These are phyloP conservation scores for Rhizopogon vulgaris DNA, from an alignment of 768 basidiomycete species.

Conservation along the genomic window DNA sequence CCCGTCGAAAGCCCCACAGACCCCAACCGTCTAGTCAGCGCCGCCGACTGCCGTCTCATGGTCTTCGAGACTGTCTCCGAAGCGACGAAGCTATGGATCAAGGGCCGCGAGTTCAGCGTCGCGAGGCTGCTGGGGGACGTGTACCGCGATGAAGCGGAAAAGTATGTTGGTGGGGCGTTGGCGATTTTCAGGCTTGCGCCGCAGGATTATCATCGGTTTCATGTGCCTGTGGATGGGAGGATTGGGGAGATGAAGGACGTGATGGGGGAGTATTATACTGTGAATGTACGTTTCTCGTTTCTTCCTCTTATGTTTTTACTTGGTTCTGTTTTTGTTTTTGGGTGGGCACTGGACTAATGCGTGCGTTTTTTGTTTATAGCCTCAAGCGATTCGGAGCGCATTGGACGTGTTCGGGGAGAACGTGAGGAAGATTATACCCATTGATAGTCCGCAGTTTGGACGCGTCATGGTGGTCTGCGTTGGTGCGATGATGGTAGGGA, in stretches of 20 bases:
- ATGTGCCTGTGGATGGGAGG: constrained; percentile 77
- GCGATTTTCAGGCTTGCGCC: constrained; percentile 91
- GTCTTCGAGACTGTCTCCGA: constrained; percentile 81
- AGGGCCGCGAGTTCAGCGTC: constrained; percentile 90
- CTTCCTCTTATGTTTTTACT: too few species aligned
- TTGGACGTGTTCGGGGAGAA: constrained; percentile 96
- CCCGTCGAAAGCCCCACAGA: constrained; percentile 70
- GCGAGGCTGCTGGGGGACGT: constrained; percentile 71
- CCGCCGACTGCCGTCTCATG: constrained; percentile 97
- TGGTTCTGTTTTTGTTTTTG: not conserved
- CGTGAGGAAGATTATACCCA: constrained; percentile 85
- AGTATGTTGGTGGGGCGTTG: constrained; percentile 75
- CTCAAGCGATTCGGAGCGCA: constrained; percentile 87
- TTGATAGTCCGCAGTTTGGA: constrained; percentile 86
- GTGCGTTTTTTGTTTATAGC: constrained; percentile 34
- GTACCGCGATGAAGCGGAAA: constrained; percentile 63
- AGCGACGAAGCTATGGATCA: constrained; percentile 93
- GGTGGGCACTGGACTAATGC: not conserved
- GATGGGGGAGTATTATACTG: constrained; percentile 92
- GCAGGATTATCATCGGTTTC: constrained; percentile 95
- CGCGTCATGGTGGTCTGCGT: constrained; percentile 88
- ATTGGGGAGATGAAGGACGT: constrained; percentile 83
- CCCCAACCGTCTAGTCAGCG: constrained; percentile 72
- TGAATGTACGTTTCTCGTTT: constrained; percentile 62
- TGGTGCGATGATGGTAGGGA: constrained; percentile 95